phyloP scores from a whole-genome alignment of 2,329 filamentous ascomycete genomes.

The Nemania abortiva region DNA sequence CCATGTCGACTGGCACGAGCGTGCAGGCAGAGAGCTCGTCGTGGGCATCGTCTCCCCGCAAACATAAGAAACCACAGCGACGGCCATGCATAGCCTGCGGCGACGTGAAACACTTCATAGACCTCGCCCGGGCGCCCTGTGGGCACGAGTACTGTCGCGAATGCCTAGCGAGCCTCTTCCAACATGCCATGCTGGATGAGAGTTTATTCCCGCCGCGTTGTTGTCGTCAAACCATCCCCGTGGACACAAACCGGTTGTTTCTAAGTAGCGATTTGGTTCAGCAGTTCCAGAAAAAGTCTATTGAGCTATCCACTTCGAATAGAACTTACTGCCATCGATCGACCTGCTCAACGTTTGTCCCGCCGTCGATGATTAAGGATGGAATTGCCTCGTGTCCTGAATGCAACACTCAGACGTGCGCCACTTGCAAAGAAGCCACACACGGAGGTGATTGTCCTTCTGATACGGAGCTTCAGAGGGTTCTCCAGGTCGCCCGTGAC shows the following conservation, averaged over 20 bases:
- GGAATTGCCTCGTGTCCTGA: slow-evolving; percentile 56
- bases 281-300: slow-evolving; percentile 58
- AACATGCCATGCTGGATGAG: slow-evolving; percentile 59
- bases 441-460: slow-evolving; percentile 63
- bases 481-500: slow-evolving; percentile 56
- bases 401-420: slow-evolving; percentile 62
- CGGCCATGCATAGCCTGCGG: slow-evolving; percentile 40
- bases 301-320: slow-evolving; percentile 62
- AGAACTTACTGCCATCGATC: slow-evolving; percentile 63
- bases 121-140: slow-evolving; percentile 43
- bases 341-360: slow-evolving; percentile 62
- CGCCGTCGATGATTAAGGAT: slow-evolving; percentile 46
- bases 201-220: slow-evolving; percentile 67
- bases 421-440: slow-evolving; percentile 59
- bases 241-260: slow-evolving; percentile 52
- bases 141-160: slow-evolving; percentile 63
- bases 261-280: slow-evolving; percentile 53
- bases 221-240: slow-evolving; percentile 58
- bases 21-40: slow-evolving; percentile 40
- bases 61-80: not conserved
- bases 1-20: not conserved
- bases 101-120: slow-evolving; percentile 24
- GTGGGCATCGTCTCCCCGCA: slow-evolving; percentile 38
- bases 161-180: slow-evolving; percentile 63
- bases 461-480: slow-evolving; percentile 55